A percentile compares a stretch with the other conserved stretches of the same genome.
Conservation (phyloP, 306 rosid species). For the Begonia peltatifolia region DNA sequence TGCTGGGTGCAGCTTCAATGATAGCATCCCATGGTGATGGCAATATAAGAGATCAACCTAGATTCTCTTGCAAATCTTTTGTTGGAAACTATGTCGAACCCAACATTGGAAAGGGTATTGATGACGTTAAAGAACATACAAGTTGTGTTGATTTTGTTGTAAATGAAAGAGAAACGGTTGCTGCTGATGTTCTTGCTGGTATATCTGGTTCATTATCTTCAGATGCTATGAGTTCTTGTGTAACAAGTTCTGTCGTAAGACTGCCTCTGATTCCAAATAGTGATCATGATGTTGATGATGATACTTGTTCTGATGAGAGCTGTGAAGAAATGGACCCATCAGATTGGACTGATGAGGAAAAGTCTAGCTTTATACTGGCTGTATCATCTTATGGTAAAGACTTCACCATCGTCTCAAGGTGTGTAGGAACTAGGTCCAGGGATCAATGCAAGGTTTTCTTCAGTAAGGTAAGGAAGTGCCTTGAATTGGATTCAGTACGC, state of each 20-base stretch:
- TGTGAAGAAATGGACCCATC: constrained; percentile 73
- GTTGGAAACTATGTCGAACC: constrained; percentile 30
- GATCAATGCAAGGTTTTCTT: constrained; percentile 89
- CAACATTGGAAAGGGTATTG: constrained; percentile 26
- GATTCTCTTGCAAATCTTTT: constrained; percentile 23
- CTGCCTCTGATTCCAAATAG: constrained; percentile 26
- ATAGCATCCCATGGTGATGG: constrained; percentile 50
- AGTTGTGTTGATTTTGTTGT: constrained; percentile 37
- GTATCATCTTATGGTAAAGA: constrained; percentile 75
- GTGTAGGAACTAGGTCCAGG: constrained; percentile 57
- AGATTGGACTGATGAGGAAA: constrained; percentile 89
- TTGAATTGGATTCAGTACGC: constrained; percentile 57
- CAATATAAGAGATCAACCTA: constrained; percentile 22
- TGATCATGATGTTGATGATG: constrained; percentile 45
- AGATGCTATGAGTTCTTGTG: constrained; percentile 79
- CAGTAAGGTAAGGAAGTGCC: constrained; percentile 85
- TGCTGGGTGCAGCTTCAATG: constrained; percentile 73
- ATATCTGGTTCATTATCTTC: constrained; percentile 72
- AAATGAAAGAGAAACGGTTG: constrained; percentile 70
- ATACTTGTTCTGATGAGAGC: constrained; percentile 86
- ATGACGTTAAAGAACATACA: constrained; percentile 23
- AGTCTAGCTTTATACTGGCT: constrained; percentile 63
- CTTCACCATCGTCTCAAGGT: constrained; percentile 48
- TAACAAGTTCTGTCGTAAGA: constrained; percentile 41
- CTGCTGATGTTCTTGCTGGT: constrained; percentile 91